Conservation (phyloP, 2,329 filamentous ascomycete genomes). For the Fusarium sp. region DNA sequence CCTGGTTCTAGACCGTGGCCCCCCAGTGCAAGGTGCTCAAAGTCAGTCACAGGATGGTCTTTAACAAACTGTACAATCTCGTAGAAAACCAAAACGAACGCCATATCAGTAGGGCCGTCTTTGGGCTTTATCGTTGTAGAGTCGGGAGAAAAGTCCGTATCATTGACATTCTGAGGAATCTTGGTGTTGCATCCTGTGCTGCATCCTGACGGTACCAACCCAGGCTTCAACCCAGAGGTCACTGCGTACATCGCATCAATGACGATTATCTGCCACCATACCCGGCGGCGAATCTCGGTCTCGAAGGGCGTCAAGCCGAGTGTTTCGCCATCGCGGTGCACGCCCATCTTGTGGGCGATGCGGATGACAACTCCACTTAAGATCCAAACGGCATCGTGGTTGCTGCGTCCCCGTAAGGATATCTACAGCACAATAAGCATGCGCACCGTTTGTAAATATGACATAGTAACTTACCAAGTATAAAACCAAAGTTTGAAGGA, state of each 20-base stretch:
- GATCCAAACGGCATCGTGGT: constrained; percentile 12
- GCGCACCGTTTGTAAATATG: fast-evolving
- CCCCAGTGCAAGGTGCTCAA: constrained; percentile 13
- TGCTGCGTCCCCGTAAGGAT: constrained; percentile 11
- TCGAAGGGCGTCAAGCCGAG: not conserved
- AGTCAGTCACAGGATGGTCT: not conserved
- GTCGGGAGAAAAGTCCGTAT: not conserved
- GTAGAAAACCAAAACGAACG: not conserved
- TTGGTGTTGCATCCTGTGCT: constrained; percentile 14
- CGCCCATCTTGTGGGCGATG: constrained; percentile 15
- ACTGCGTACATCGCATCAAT: constrained; percentile 20
- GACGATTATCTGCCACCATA: constrained; percentile 23
- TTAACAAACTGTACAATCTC: constrained; percentile 6
- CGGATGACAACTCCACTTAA: constrained; percentile 15
- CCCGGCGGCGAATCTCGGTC: constrained; percentile 15
- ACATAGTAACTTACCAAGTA: not conserved
- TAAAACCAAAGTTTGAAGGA: not conserved
- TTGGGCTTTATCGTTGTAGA: not conserved
- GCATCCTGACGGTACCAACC: not conserved
- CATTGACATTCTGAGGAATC: constrained; percentile 6
- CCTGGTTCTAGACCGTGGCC: constrained; percentile 2
- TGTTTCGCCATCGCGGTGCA: constrained; percentile 14
- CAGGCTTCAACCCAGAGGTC: constrained; percentile 19
- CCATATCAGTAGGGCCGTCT: constrained; percentile 19
- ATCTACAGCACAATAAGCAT: not conserved